A percentile compares a stretch with the other conserved stretches of the same genome.
phyloP scores from a whole-genome alignment of 306 rosid species.

The Carpinus viminea region DNA sequence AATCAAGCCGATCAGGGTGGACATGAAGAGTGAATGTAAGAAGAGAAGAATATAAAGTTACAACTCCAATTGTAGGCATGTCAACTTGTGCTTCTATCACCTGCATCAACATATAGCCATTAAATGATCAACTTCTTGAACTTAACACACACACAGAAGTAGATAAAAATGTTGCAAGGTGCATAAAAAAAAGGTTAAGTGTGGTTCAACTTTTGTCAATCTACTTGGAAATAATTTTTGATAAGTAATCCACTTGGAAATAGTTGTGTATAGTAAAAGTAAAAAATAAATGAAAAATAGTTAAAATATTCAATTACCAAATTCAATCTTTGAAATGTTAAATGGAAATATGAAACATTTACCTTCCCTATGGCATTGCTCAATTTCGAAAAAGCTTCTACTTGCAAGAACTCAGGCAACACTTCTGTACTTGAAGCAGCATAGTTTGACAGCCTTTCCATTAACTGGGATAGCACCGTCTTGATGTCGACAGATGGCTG shows the following conservation, averaged over 20 bases:
- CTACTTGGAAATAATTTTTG: not conserved
- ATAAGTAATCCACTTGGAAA: not conserved
- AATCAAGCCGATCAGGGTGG: slow-evolving; percentile 96
- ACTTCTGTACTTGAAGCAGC: slow-evolving; percentile 97
- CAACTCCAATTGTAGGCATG: slow-evolving; percentile 87
- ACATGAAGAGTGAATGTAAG: slow-evolving; percentile 95
- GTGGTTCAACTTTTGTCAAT: not conserved
- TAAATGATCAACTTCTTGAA: slow-evolving; percentile 18
- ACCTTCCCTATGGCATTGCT: slow-evolving; percentile 97
- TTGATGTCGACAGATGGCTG: slow-evolving; percentile 96
- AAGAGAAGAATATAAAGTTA: slow-evolving; percentile 89
- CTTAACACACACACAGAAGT: not conserved
- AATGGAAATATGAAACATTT: slow-evolving; percentile 13
- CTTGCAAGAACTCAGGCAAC: slow-evolving; percentile 96
- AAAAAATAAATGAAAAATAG: not conserved
- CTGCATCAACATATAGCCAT: slow-evolving; percentile 45
- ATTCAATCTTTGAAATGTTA: not conserved
- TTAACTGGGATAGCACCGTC: slow-evolving; percentile 90
- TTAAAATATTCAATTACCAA: not conserved
- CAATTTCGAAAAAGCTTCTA: slow-evolving; percentile 96
- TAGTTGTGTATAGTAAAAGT: not conserved
- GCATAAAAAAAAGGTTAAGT: not conserved
- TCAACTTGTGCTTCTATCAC: slow-evolving; percentile 95
- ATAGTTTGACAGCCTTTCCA: slow-evolving; percentile 97
- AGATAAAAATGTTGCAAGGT: not conserved